A percentile compares a stretch with the other conserved stretches of the same genome.
Conservation (phyloP, 2,329 filamentous ascomycete genomes). For the Trematosphaeria pertusa region DNA sequence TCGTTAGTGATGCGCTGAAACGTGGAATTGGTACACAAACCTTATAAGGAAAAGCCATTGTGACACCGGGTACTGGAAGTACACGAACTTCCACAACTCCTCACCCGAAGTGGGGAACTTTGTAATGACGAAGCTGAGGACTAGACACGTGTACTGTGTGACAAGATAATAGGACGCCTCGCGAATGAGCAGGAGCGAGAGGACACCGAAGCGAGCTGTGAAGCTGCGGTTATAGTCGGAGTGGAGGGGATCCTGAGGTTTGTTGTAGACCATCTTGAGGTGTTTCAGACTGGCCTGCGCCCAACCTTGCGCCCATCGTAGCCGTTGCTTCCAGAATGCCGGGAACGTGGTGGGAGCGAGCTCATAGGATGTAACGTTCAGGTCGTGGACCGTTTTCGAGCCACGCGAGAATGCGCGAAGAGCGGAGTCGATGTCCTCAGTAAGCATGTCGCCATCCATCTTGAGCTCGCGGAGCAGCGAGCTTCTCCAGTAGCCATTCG, state of each 20-base stretch:
- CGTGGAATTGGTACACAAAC: slow-evolving; percentile 34
- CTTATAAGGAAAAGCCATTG: slow-evolving; percentile 56
- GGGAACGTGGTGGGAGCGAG: slow-evolving; percentile 54
- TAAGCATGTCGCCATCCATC: slow-evolving; percentile 60
- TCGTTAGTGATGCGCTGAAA: slow-evolving; percentile 21
- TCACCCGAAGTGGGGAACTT: slow-evolving; percentile 50
- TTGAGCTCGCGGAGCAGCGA: slow-evolving; percentile 53
- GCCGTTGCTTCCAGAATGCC: slow-evolving; percentile 58
- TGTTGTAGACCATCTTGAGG: slow-evolving; percentile 52
- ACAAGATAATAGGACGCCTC: slow-evolving; percentile 58
- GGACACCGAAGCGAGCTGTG: slow-evolving; percentile 51
- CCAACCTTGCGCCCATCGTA: slow-evolving; percentile 61
- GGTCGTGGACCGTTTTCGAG: slow-evolving; percentile 55
- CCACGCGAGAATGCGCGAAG: slow-evolving; percentile 54
- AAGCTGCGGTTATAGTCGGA: slow-evolving; percentile 42
- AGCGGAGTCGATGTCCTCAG: slow-evolving; percentile 59
- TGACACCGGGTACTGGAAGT: slow-evolving; percentile 57
- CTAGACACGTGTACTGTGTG: slow-evolving; percentile 56
- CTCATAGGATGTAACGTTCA: slow-evolving; percentile 58
- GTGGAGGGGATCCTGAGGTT: slow-evolving; percentile 42
- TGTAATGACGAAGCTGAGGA: slow-evolving; percentile 54
- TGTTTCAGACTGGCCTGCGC: slow-evolving; percentile 56
- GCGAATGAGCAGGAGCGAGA: slow-evolving; percentile 55
- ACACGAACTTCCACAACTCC: slow-evolving; percentile 51
- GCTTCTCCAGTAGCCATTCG: slow-evolving; percentile 58